phyloP scores from a whole-genome alignment of 83 land plant genomes.

The Picea mariana region DNA sequence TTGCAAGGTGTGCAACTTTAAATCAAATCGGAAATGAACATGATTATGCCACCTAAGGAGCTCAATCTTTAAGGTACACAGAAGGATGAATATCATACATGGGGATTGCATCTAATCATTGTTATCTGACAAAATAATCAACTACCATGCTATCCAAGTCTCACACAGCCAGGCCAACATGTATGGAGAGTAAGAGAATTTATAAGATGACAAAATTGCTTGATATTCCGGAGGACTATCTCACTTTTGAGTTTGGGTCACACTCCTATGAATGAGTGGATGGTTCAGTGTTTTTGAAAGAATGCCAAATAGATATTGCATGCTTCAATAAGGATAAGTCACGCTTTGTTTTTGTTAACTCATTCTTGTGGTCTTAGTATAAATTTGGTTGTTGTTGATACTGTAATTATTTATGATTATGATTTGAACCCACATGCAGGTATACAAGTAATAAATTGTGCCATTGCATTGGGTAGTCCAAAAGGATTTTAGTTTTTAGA shows the following conservation, averaged over 20 bases:
- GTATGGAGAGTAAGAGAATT: no score
- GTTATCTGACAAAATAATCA: no score
- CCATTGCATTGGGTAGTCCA: slow-evolving; percentile 99
- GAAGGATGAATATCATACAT: no score
- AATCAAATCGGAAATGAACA: no score
- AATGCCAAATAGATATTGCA: slow-evolving; percentile 87
- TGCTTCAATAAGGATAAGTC: slow-evolving; percentile 91
- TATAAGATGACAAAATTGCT: slow-evolving; percentile 88
- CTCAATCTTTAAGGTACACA: no score
- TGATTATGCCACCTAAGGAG: no score
- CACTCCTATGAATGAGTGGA: slow-evolving; percentile 92
- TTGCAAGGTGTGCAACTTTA: no score
- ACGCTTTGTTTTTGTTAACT: slow-evolving; percentile 96
- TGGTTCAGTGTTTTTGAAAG: slow-evolving; percentile 86
- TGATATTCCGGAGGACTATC: slow-evolving; percentile 95
- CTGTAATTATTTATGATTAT: slow-evolving; percentile 97
- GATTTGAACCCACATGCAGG: slow-evolving; percentile 99
- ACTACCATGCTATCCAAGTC: no score
- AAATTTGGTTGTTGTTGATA: slow-evolving; percentile 96
- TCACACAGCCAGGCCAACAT: no score
- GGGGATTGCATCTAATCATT: no score
- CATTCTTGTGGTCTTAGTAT: slow-evolving; percentile 98
- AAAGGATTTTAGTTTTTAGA: slow-evolving; percentile 86
- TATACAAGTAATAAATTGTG: slow-evolving; percentile 98
- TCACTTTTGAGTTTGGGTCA: slow-evolving; percentile 84